These are phyloP conservation scores for Ogataea zsoltii DNA, from an alignment of 805 yeast species.

Conservation along the genomic window DNA sequence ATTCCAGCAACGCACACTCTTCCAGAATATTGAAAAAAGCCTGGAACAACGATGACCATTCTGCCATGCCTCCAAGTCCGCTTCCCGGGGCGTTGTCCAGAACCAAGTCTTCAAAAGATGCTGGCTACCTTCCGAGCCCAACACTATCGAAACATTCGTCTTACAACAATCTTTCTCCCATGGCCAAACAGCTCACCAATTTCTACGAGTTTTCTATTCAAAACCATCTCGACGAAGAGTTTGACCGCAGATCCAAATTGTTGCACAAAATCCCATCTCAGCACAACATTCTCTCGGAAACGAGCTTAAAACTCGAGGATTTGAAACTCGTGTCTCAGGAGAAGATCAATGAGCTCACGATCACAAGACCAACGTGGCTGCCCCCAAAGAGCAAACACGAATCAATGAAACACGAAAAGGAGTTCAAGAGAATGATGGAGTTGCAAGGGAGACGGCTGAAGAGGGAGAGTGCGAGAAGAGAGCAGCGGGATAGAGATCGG, in stretches of 20 bases:
- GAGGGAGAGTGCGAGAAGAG: constrained; percentile 33
- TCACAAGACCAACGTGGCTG: constrained; percentile 68
- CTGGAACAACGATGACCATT: constrained; percentile 22
- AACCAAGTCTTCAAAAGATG: not conserved
- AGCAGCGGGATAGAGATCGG: constrained; percentile 33
- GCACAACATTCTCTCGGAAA: constrained; percentile 34
- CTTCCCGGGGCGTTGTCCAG: constrained; percentile 41
- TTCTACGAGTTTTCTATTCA: constrained; percentile 42
- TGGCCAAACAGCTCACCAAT: constrained; percentile 41
- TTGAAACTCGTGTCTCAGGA: constrained; percentile 59
- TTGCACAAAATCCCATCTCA: constrained; percentile 40
- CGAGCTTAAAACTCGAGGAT: constrained; percentile 54
- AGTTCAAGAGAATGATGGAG: constrained; percentile 43
- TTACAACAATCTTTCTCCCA: constrained; percentile 33
- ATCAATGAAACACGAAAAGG: constrained; percentile 54
- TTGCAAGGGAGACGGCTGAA: constrained; percentile 34
- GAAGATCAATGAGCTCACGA: constrained; percentile 53
- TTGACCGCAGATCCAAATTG: constrained; percentile 37
- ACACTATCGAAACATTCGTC: constrained; percentile 30
- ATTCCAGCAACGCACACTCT: constrained; percentile 18
- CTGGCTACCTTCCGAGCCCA: constrained; percentile 20
- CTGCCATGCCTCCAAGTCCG: constrained; percentile 48
- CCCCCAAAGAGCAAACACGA: constrained; percentile 65
- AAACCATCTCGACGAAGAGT: constrained; percentile 36
- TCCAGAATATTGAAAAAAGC: constrained; percentile 27